These are phyloP conservation scores for Meyerozyma sp. DNA, from an alignment of 1,139 yeast genomes.

Conservation along the genomic window DNA sequence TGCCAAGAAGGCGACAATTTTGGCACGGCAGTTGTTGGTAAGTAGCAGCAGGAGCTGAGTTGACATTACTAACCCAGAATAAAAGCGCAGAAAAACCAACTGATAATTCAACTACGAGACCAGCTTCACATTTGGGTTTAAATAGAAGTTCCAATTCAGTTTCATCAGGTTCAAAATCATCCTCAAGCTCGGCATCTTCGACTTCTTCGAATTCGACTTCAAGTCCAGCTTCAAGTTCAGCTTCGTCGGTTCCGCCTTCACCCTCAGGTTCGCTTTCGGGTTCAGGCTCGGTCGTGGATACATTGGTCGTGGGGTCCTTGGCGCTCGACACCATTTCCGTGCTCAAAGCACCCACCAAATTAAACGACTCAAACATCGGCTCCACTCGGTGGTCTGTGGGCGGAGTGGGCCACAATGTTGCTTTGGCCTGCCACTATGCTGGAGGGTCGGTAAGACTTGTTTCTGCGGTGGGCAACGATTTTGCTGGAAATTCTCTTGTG, in stretches of 20 bases:
- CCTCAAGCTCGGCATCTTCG: no score
- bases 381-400: slow-evolving; percentile 54
- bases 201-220: no score
- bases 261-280: no score
- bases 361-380: slow-evolving; percentile 76
- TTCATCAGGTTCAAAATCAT: no score
- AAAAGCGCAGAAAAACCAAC: not conserved
- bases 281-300: not conserved
- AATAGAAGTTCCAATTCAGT: no score
- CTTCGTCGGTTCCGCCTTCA: no score
- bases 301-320: slow-evolving; percentile 59
- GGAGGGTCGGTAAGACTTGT: slow-evolving; percentile 34
- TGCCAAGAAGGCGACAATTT: slow-evolving; percentile 61
- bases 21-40: slow-evolving; percentile 47
- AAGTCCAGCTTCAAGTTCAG: no score
- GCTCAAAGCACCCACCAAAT: slow-evolving; percentile 20
- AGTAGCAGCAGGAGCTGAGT: not conserved
- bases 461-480: slow-evolving; percentile 57
- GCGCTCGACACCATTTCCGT: slow-evolving; percentile 69
- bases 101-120: no score
- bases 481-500: slow-evolving; percentile 42
- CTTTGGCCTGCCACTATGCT: slow-evolving; percentile 43
- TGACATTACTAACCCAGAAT: slow-evolving; percentile 4
- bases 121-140: no score
- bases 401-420: slow-evolving; percentile 81